Evolutionary conservation across 2,329 filamentous ascomycete species (phyloP), one percentile per base, ranked within the genome.

Genomic region (Xylariaceae sp.): DNA sequence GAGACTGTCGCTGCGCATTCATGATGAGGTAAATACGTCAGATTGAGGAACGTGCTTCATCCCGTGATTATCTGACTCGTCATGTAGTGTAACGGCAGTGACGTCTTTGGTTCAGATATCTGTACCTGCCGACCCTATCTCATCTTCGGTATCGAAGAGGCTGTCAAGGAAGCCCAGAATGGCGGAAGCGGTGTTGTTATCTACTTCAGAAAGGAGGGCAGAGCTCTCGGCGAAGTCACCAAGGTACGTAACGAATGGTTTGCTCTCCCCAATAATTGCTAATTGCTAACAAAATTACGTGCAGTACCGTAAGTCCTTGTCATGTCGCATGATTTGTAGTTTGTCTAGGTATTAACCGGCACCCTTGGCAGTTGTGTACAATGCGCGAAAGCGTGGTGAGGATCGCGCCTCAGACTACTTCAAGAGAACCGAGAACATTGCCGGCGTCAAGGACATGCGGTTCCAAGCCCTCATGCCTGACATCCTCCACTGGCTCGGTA

Each of bases 391-490:
- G 77, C 86, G 89, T 68, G 88, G 88, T 65, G 83, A 85, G 64
- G 89, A 92, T 75, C 84, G 84, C 60, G 92, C 92, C 18, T 93
- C 88, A 68, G 91, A 96, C 74, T 97, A 97, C 77, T 97, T 97
- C 79, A 88, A 93, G 76, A 83, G 94, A 59, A 97, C 93, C n/a
- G 93, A 97, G 76, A 96, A 97, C 73, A 95, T 99, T 72, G 94
- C 94, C 7, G 94, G 94, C 62, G 93, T 97, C 66, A 96, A 96
- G 74, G 88, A 86, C 68, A 97, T 97, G 93, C 87, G 94, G 45
- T 97, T 97, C 81, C 94, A 97, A 78, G 93, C 93, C 34, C 80
- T 99, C 57, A 97, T 97, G 94, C 93, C 94, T 39, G 92, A 96
- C 73, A 96, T 97, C 66, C 82, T 97, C 56, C 94, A 97, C 76